These are phyloP conservation scores for Discostella stelligeroides DNA, from an alignment of 108 stramenopile genomes.

Conservation along the genomic window DNA sequence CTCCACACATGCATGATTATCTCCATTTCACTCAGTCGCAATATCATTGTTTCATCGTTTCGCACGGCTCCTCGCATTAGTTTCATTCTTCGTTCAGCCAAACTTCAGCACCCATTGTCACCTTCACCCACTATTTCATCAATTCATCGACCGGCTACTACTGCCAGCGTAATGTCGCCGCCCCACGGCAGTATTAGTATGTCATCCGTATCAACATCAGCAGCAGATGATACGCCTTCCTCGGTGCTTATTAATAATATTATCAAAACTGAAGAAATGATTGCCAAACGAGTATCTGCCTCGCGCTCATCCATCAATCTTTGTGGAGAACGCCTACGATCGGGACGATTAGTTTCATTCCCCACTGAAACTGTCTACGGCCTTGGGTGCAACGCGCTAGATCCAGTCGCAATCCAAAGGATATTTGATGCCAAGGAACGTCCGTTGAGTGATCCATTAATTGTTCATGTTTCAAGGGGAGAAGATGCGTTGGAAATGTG, in stretches of 20 bases:
- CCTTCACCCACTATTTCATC: too few species aligned
- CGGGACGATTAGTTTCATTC: constrained; percentile 82
- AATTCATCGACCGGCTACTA: too few species aligned
- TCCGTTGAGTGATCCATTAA: constrained; percentile 95
- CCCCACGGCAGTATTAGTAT: neutral
- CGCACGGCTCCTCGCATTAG: too few species aligned
- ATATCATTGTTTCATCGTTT: neutral
- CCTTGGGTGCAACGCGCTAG: constrained; percentile 95
- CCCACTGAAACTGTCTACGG: constrained; percentile 99
- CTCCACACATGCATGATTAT: constrained; percentile 1
- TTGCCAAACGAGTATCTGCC: constrained; percentile 42
- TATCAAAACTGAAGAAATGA: constrained; percentile 10
- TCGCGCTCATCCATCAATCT: constrained; percentile 44
- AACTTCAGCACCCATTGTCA: too few species aligned
- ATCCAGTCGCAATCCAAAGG: constrained; percentile 75
- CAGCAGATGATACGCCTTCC: neutral
- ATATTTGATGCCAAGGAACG: constrained; percentile 95
- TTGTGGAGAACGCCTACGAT: constrained; percentile 71
- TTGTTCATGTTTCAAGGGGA: constrained; percentile 87
- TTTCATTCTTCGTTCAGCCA: too few species aligned
- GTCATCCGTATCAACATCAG: constrained; percentile 1
- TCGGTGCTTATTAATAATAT: neutral
- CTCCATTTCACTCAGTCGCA: neutral
- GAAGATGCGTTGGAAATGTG: constrained; percentile 73
- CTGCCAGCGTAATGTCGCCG: too few species aligned